Conservation (phyloP, 2,329 filamentous ascomycete species). For the Aureobasidium sp. region DNA sequence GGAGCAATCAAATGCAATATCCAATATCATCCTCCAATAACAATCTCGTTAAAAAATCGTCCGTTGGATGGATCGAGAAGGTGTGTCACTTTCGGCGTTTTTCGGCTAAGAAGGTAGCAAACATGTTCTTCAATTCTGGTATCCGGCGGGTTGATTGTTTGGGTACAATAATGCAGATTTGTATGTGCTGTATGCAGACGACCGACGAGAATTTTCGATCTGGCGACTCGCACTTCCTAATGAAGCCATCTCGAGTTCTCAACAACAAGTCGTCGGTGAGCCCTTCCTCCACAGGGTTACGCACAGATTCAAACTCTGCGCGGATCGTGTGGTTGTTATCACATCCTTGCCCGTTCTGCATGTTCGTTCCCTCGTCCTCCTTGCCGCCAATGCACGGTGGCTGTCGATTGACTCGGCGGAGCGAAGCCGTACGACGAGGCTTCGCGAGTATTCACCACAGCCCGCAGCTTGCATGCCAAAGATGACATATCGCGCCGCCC, state of each 20-base stretch:
- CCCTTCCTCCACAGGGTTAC: neutral
- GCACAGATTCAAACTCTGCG: slow-evolving; percentile 6
- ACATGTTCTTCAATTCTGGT: neutral
- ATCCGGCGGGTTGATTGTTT: neutral
- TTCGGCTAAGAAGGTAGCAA: neutral
- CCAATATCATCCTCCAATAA: slow-evolving; percentile 6
- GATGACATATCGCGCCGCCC: slow-evolving; percentile 6
- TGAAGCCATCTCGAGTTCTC: neutral
- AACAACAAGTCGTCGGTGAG: slow-evolving; percentile 1
- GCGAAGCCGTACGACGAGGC: slow-evolving; percentile 1
- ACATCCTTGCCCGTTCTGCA: slow-evolving; percentile 8
- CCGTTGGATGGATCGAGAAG: slow-evolving; percentile 1
- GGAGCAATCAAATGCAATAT: slow-evolving; percentile 5
- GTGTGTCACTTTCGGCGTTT: neutral
- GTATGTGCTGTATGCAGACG: neutral
- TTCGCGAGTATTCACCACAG: neutral
- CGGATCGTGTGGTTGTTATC: neutral
- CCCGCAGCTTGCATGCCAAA: slow-evolving; percentile 4
- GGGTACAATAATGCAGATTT: neutral
- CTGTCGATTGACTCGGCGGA: slow-evolving; percentile 11
- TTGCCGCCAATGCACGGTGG: neutral
- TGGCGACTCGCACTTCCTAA: neutral
- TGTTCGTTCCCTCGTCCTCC: neutral
- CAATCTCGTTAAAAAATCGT: neutral
- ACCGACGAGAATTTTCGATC: neutral